Conservation (phyloP, 2,329 filamentous ascomycete species). For the Nigrograna mackinnonii region DNA sequence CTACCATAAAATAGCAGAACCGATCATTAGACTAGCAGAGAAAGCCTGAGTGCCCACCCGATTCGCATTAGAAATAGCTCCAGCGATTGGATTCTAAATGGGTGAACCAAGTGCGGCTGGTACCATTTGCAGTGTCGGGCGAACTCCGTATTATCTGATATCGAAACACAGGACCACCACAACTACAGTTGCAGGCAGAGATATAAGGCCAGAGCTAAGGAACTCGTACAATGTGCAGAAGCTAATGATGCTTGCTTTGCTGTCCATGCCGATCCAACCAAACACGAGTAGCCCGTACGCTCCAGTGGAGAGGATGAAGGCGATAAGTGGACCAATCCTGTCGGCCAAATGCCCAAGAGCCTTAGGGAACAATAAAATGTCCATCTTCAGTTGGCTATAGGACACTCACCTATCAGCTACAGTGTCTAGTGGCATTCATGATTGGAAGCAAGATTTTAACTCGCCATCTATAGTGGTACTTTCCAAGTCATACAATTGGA, state of each 20-base stretch:
- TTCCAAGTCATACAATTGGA: background rate
- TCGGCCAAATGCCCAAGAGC: background rate
- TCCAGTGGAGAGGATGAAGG: background rate
- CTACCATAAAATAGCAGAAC: background rate
- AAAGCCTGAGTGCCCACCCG: background rate
- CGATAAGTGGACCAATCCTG: background rate
- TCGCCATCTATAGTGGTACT: background rate
- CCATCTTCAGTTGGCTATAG: background rate
- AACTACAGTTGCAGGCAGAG: slow-evolving; percentile 1
- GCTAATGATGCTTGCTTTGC: slow-evolving; percentile 1
- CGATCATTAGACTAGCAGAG: background rate
- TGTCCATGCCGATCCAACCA: slow-evolving; percentile 3
- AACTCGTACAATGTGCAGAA: slow-evolving; percentile 7
- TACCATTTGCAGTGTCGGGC: slow-evolving; percentile 1
- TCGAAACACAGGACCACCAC: slow-evolving; percentile 3
- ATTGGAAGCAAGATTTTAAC: background rate
- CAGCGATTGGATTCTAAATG: background rate
- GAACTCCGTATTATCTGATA: background rate
- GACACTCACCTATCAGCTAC: background rate
- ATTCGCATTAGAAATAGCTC: background rate
- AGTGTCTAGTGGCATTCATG: background rate
- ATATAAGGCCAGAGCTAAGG: slow-evolving; percentile 3
- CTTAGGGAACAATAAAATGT: background rate
- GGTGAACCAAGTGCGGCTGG: slow-evolving; percentile 3
- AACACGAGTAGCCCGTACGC: slow-evolving; percentile 2